Percentiles rank a stretch among this genome's conserved stretches.
These are phyloP conservation scores for Kodamaea fukazawae DNA, from an alignment of 805 yeast species.

Conservation along the genomic window DNA sequence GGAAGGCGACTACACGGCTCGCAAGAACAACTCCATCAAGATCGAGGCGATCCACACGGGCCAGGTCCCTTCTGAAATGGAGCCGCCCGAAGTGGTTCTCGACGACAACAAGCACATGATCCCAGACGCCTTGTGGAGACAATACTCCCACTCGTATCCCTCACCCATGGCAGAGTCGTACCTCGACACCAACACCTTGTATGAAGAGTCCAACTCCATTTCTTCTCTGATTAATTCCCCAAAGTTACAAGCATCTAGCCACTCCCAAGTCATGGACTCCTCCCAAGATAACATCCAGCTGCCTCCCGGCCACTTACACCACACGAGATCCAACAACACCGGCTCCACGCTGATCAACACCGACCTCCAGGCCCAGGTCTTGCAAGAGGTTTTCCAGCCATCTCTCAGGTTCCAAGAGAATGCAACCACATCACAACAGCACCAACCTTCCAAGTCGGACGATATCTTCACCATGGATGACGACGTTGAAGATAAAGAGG, in stretches of 20 bases:
- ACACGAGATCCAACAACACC: conserved; percentile 15
- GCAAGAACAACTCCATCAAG: conserved; percentile 6
- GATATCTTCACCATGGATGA: conserved; percentile 48
- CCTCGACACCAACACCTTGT: conserved; percentile 8
- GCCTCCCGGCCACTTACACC: conserved; percentile 3
- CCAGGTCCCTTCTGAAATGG: conserved; percentile 1
- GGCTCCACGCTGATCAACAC: conserved; percentile 38
- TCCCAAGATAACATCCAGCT: conserved; percentile 1
- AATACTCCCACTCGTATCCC: conserved; percentile 44
- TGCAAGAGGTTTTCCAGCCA: conserved; percentile 38
- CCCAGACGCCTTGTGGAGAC: conserved; percentile 73
- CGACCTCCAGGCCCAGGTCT: conserved; percentile 37
- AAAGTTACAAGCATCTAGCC: not conserved
- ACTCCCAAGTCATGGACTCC: not conserved
- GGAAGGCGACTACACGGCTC: conserved; percentile 20
- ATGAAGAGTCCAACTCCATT: conserved; percentile 3
- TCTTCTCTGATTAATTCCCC: conserved; percentile 3
- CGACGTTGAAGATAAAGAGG: conserved; percentile 18
- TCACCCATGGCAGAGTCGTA: conserved; percentile 12
- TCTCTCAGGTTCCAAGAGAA: conserved; percentile 10
- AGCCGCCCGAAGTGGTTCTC: conserved; percentile 77
- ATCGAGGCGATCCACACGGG: conserved; percentile 9
- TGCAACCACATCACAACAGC: not conserved
- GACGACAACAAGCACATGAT: conserved; percentile 91
- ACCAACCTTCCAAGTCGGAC: conserved; percentile 34